Evolutionary conservation across 768 basidiomycete genomes (phyloP), one percentile per base, ranked within the genome.

Genomic region (Amanita subjunquillea): DNA sequence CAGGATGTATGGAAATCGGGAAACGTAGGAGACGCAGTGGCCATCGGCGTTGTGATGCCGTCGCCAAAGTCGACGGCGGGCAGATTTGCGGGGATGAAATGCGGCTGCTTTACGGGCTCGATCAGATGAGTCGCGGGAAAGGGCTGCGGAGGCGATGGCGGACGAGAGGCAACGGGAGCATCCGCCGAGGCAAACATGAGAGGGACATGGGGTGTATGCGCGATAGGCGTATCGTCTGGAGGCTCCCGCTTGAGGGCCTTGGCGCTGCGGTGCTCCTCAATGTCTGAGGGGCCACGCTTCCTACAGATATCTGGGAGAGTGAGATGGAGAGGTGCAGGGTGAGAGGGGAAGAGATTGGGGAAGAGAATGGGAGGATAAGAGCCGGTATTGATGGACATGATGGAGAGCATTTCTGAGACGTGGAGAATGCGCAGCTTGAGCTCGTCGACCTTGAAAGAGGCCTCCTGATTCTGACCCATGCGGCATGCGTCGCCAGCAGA

Each of bases 351-450:
- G 44, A 15, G 25, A 36, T 43, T 40, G 47, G 40, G 39, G 41
- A 48, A n/a, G 25, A 50, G 32, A 43, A 32, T 10, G 10, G 51
- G 23, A 17, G 54, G 62, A 58, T 9, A 66, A 60, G 30, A 64
- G 60, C 43, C 6, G 34, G 36, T 22, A 17, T 51, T 41, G 48
- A 69, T 64, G 2, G 74, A 67, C 57, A 69, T 62, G 63, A 70
- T 56, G 8, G 74, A 67, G 59, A 83, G 74, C 66, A 81, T 74
- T 45, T 79, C 75, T 6, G 79, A 70, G 25, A 80, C 78, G 51
- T 76, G 64, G 4, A 68, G 65, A 49, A 83, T 76, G 34, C 77
- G 75, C 60, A 74, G 72, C 60, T 69, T 79, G 58, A 83, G 71
- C 54, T 80, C 73, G 59, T 75, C 77, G 51, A 83, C 74, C 58